These are phyloP conservation scores for Apophysomyces ossiformis DNA, from an alignment of 371 early-diverging fungal species.

Conservation along the genomic window DNA sequence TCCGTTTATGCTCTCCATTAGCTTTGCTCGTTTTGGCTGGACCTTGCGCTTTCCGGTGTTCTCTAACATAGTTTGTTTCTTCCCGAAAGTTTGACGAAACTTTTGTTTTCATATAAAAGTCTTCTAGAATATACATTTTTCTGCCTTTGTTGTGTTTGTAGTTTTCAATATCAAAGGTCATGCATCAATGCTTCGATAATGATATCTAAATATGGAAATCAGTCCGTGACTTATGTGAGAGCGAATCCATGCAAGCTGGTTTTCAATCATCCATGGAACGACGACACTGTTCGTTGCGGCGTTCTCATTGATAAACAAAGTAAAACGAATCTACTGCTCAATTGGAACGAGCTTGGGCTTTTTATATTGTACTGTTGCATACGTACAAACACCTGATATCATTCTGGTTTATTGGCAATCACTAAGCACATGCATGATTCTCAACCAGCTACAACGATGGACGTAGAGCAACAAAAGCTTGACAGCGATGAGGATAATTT, in stretches of 20 bases:
- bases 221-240: not conserved
- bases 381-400: not conserved
- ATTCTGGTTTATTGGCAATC: not conserved
- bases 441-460: not conserved
- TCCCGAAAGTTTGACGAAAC: too few relatives aligned
- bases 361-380: not conserved
- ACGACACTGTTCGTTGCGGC: not conserved
- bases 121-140: too few relatives aligned
- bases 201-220: not conserved
- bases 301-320: not conserved
- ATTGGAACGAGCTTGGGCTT: not conserved
- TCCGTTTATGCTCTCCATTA: too few relatives aligned
- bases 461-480: not conserved
- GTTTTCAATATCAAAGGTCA: too few relatives aligned
- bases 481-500: not conserved
- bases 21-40: too few relatives aligned
- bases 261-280: not conserved
- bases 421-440: not conserved
- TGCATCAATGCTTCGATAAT: too few relatives aligned
- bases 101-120: too few relatives aligned
- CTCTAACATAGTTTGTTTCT: too few relatives aligned
- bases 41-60: too few relatives aligned
- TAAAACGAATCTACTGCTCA: not conserved
- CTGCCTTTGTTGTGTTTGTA: too few relatives aligned
- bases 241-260: not conserved